Evolutionary conservation across 1,284 basidiomycete species (phyloP), one percentile per base, ranked within the genome.

Genomic region (Vanrija sp.): DNA sequence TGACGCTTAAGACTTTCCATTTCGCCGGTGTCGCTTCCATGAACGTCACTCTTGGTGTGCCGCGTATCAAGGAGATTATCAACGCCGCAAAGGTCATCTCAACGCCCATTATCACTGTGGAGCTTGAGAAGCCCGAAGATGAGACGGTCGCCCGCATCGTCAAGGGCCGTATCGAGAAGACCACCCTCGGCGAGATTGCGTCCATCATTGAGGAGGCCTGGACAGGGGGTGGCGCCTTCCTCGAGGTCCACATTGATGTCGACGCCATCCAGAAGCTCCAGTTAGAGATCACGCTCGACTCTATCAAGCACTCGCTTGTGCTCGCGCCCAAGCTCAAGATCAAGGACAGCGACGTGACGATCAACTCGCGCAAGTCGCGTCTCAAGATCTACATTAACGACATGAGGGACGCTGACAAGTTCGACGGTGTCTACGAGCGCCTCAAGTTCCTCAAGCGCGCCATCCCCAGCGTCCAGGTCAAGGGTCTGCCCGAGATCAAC

Each of bases 1-100:
- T 99, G 96, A 98, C 96, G 7, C 78, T 98, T 64, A 99, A 98
- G 79, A 98, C 96, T 58, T 99, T 99, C 86, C 96, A 99, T 82
- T 98, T 98, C 79, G 96, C 96, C 69, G 96, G 96, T 81, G 94
- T 99, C 62, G 96, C 96, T 12, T 96, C 94, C 38, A 99, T 98
- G 96, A 98, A 98, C 79, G 92, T 99, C 65, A 99, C 96, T 1
- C 85, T 98, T 42, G 96, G 96, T 81, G 96, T 98, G 12, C 96
- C 96, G 21, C 94, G 96, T 74, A 98, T 99, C 80, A 98, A 98
- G 78, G 96, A 99, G 77, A 58, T 61, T 48, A 61, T 99, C 81
- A 99, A 98, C 67, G 96, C 94, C 3, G 91, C 95, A 42, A 98
- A 98, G 78, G 78, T 82, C 45, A 98, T 99, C 78, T 95, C 90